phyloP scores from a whole-genome alignment of 2,329 filamentous ascomycete species.

The Penicillium sp. region DNA sequence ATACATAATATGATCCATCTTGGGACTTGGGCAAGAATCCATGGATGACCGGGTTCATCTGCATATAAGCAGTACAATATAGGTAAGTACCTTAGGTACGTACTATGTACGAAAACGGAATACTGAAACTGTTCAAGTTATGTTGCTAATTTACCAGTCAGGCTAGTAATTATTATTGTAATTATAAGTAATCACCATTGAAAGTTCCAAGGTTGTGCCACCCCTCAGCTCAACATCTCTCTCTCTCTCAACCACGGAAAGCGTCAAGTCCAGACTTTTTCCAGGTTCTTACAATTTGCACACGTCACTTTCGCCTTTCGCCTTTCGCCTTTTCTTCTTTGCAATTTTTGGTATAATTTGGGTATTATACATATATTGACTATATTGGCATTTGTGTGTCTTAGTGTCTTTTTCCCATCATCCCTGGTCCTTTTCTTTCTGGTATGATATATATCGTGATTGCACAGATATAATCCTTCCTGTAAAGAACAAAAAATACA shows the following conservation, averaged over 20 bases:
- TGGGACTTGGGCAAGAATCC: background rate
- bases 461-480: background rate
- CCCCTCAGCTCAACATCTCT: constrained; percentile 3
- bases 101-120: background rate
- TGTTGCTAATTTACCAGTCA: background rate
- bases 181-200: background rate
- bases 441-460: background rate
- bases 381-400: background rate
- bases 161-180: background rate
- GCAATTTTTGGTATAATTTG: background rate
- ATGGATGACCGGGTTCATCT: background rate
- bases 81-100: background rate
- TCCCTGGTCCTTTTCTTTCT: background rate
- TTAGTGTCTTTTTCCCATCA: background rate
- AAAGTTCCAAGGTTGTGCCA: constrained; percentile 1
- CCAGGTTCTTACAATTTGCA: constrained; percentile 10
- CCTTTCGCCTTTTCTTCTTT: background rate
- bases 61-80: background rate
- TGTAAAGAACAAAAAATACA: background rate
- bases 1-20: background rate
- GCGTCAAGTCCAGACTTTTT: constrained; percentile 6
- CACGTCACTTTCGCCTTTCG: constrained; percentile 16
- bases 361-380: background rate
- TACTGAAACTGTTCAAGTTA: background rate
- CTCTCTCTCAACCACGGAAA: constrained; percentile 9